These are phyloP conservation scores for Raddia distichophylla DNA, from an alignment of 176 grass and related monocot species.

Conservation along the genomic window DNA sequence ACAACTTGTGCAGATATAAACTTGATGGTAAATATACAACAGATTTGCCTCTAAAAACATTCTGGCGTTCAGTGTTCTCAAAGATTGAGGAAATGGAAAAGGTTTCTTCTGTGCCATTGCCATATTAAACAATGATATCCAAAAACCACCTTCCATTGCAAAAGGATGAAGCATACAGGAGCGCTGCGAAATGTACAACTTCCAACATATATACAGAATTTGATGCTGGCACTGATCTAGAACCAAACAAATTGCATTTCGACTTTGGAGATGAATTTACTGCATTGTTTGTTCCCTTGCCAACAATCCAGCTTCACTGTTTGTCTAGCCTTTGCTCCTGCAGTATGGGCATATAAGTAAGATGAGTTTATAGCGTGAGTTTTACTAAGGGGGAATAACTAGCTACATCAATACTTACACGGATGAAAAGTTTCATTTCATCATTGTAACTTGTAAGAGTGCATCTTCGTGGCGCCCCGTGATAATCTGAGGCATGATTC, in stretches of 20 bases:
- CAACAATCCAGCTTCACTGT: background rate
- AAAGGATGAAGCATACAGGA: constrained; percentile 2
- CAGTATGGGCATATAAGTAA: background rate
- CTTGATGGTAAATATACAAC: background rate
- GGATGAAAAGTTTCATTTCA: background rate
- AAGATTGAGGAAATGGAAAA: background rate
- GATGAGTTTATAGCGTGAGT: background rate
- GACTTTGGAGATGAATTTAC: background rate
- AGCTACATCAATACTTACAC: constrained; percentile 41
- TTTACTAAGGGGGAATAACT: background rate
- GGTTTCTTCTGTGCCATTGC: background rate
- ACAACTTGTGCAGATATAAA: constrained; percentile 24
- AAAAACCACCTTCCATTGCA: background rate
- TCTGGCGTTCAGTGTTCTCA: background rate
- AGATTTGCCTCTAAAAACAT: background rate
- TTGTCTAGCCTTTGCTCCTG: constrained; percentile 30
- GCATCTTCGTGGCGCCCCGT: background rate
- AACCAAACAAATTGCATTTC: constrained; percentile 2
- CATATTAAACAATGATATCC: constrained; percentile 18
- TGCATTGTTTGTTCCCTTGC: background rate
- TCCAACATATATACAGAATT: background rate
- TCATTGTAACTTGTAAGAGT: background rate
- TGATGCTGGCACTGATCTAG: background rate
- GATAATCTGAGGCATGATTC: background rate
- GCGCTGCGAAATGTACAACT: background rate